Evolutionary conservation across 192 early-diverging fungal species (phyloP), one percentile per base, ranked within the genome.

Genomic region (Entomortierella parvispora): DNA sequence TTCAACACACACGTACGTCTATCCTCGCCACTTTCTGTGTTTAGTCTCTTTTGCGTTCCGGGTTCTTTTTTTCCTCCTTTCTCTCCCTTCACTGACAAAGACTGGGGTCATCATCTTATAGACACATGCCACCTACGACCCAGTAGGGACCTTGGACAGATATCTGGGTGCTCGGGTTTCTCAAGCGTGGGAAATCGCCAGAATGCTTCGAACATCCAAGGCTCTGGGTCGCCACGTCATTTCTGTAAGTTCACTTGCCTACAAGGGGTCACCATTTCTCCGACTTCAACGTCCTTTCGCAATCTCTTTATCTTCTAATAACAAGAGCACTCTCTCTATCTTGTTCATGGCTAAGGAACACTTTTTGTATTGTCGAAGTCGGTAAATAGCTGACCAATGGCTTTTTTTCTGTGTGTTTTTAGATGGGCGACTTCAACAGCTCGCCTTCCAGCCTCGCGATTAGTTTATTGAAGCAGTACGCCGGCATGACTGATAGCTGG

Each of bases 371-470:
- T 9, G 11, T 48, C 5, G 6, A n/a, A 58, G 6, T 40, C 37
- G 37, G 37, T 5, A 40, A 40, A 40, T 40, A 5, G 5, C 37
- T 40, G 37, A 40, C 37, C 37, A 40, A 40, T 5, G 12, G 12
- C 37, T 40, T 40, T 40, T 40, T 40, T 40, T 40, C 12, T 40
- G 5, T 40, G 12, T 40, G 22, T 14, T 40, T 7, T 32, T 79
- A 88, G 86, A 20, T 84, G 14, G 86, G 86, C 17, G 86, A 88
- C 52, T 86, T 83, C 22, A 88, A 88, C 40, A 83, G 80, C 62
- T 29, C 76, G 10, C 81, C 84, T 10, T 58, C 72, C 14, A 83
- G 71, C 37, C 55, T 79, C 22, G 58, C 63, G 8, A 77, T 84
- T 58, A 53, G 62, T 44, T 25, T 88, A 4, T 28, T 88, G 15